phyloP scores from a whole-genome alignment of 2,329 filamentous ascomycete species.

The Colletotrichum sp. region DNA sequence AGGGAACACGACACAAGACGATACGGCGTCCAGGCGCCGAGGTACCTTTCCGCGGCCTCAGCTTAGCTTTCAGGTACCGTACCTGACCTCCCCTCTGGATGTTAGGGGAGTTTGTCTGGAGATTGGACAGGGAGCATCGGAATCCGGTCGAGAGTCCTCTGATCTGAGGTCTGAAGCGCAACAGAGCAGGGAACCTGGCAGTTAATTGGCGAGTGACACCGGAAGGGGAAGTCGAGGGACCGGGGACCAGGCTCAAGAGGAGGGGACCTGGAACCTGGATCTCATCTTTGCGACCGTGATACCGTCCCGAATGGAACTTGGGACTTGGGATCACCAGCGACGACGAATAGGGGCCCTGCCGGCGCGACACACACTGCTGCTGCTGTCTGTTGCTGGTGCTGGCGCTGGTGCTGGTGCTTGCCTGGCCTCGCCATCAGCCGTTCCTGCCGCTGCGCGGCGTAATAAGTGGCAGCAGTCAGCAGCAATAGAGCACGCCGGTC shows the following conservation, averaged over 20 bases:
- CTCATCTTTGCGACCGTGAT: neutral
- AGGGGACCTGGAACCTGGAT: neutral
- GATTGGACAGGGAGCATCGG: constrained; percentile 10
- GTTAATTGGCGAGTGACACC: neutral
- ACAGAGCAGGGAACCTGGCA: constrained; percentile 9
- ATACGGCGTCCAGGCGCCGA: neutral
- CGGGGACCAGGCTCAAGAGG: neutral
- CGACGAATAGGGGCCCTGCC: neutral
- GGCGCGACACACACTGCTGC: neutral
- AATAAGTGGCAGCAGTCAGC: neutral
- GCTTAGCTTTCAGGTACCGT: neutral
- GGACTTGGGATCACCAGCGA: neutral
- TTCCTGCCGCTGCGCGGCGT: neutral
- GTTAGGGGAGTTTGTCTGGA: neutral
- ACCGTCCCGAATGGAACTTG: neutral
- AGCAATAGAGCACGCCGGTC: neutral
- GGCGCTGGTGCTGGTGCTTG: neutral
- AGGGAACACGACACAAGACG: neutral
- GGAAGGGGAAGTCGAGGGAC: neutral
- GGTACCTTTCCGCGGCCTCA: neutral
- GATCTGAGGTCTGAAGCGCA: constrained; percentile 17
- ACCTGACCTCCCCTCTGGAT: neutral
- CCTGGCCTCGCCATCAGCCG: neutral
- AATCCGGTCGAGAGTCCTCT: constrained; percentile 8
- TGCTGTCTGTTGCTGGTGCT: neutral